Evolutionary conservation across 2,329 filamentous ascomycete species (phyloP).

Genomic region (Paraconiothyrium sp.): DNA sequence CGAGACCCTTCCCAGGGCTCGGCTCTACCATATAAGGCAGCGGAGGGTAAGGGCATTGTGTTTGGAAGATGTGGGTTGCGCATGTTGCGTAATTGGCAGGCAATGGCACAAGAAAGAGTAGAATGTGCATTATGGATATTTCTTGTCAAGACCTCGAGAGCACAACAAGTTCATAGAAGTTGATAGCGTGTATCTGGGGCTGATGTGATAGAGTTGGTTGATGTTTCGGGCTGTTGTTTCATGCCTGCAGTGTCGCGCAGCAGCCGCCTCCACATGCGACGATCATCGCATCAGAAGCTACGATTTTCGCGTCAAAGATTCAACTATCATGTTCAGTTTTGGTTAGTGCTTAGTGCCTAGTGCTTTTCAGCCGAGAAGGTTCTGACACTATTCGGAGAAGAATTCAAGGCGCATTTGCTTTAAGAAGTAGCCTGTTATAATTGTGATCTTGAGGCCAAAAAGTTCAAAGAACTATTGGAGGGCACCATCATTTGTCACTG

Average conservation of each 20-base stretch:
- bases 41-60: slow-evolving; percentile 35
- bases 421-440: no score
- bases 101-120: slow-evolving; percentile 4
- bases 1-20: slow-evolving; percentile 53
- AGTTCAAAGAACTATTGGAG: no score
- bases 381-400: no score
- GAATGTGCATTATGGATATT: background rate
- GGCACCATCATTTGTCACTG: no score
- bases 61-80: slow-evolving; percentile 15
- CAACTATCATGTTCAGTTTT: no score
- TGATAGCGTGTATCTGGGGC: slow-evolving; percentile 1
- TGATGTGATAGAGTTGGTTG: background rate
- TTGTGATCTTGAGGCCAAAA: no score
- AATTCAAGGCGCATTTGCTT: no score
- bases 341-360: no score
- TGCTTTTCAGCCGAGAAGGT: no score
- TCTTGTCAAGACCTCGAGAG: background rate
- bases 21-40: slow-evolving; percentile 37
- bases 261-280: slow-evolving; percentile 8
- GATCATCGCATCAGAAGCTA: background rate
- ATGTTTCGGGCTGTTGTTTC: slow-evolving; percentile 18
- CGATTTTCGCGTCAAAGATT: background rate
- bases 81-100: slow-evolving; percentile 20
- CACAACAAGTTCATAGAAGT: background rate
- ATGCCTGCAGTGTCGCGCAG: slow-evolving; percentile 10